Evolutionary conservation across 768 basidiomycete genomes (phyloP), one percentile per base, ranked within the genome.

Genomic region (Agaricus subrufescens): DNA sequence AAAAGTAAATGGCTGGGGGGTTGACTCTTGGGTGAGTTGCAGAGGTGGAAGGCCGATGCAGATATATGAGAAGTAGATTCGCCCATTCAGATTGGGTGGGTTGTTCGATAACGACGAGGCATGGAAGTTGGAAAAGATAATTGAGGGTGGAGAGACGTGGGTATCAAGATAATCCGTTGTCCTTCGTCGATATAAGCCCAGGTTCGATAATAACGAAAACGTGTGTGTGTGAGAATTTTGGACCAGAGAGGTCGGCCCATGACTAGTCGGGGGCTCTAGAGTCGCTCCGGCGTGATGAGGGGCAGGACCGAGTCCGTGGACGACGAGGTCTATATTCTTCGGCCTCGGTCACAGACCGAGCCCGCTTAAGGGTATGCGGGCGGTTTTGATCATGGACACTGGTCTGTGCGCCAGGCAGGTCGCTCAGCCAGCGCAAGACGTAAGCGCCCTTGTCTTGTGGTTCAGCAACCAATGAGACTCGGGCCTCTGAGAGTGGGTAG

Each of bases 341-440:
- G 52, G 67, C 69, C 40, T 70, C 69, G 27, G 71, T 71, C 50
- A 71, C 62, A 26, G 73, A 75, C n/a, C 74, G 70, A 39, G 69
- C 67, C 50, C 73, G 71, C 62, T 76, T 76, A 55, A 65, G 67
- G 51, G 69, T 66, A 64, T 58, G 43, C 61, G 50, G 48, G 46
- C 55, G 55, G 39, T 48, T 54, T 49, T 64, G 65, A 39, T 61
- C 63, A 42, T 64, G 66, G 27, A 81, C 74, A 44, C 71, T 68
- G 38, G 46, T 19, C 47, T 56, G 34, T 29, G 53, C 14, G 31
- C 15, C 40, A n/a, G 45, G 45, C 37, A 54, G 40, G 39, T 25
- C 34, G 51, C 72, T 73, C 26, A 74, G 69, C 81, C 81, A 83
- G 52, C 69, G 63, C 44, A 63, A 53, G 29, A 70, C 68, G 40